A percentile compares a stretch with the other conserved stretches of the same genome.
These are phyloP conservation scores for Boeremia lycopersici DNA, from an alignment of 2,329 filamentous ascomycete species.

Conservation along the genomic window DNA sequence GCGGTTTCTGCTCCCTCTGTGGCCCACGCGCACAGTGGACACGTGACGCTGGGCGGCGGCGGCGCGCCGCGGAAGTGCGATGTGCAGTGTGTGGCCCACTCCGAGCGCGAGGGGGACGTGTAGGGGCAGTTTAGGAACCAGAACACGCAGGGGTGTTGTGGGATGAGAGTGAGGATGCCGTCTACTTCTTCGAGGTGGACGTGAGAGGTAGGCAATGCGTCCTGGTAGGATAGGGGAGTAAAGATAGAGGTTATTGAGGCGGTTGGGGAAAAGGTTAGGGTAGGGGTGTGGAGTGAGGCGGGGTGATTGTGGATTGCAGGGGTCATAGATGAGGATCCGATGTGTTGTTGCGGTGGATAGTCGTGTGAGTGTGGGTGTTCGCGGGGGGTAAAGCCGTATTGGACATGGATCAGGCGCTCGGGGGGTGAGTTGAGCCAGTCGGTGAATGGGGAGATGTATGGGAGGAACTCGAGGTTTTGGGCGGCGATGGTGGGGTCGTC, in stretches of 20 bases:
- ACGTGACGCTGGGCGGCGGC: constrained; percentile 37
- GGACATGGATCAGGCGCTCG: not conserved
- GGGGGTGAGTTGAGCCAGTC: not conserved
- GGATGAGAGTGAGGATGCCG: constrained; percentile 29
- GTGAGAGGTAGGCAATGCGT: too few species aligned
- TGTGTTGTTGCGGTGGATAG: not conserved
- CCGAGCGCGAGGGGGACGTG: constrained; percentile 24
- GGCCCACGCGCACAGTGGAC: constrained; percentile 42
- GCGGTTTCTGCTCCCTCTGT: constrained; percentile 14
- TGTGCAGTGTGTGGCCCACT: constrained; percentile 42
- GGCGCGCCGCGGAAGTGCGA: constrained; percentile 43
- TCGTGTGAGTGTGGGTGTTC: not conserved
- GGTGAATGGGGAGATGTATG: not conserved
- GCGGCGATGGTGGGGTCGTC: constrained; percentile 1
- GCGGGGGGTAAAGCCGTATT: not conserved
- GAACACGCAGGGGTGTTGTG: constrained; percentile 34
- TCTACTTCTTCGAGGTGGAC: constrained; percentile 34
- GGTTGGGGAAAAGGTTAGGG: constrained; percentile 30
- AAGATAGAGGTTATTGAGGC: constrained; percentile 30
- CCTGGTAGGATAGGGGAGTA: constrained; percentile 15
- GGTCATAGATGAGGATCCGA: constrained; percentile 37
- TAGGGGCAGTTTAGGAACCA: constrained; percentile 42
- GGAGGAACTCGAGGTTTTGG: not conserved
- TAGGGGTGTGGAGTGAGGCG: constrained; percentile 31
- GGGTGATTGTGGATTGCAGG: constrained; percentile 33